Evolutionary conservation across 306 rosid species (phyloP), one percentile per base, ranked within the genome.

Genomic region (Amphicarpaea edgeworthii): DNA sequence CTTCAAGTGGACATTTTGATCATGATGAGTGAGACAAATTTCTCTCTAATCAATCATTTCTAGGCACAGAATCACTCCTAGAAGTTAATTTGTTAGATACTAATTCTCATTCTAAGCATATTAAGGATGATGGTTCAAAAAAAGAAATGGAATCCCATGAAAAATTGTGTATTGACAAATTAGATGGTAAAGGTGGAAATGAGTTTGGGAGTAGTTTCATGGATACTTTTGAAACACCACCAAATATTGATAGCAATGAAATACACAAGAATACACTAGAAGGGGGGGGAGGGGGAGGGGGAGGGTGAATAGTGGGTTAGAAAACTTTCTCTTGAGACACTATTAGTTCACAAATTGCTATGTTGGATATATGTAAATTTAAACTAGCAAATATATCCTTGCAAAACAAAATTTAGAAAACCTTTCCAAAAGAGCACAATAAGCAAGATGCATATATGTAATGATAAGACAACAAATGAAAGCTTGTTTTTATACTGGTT

Each of bases 81-180:
- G 82, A 32, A 47, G 80, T 57, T 41, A 55, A 64, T 70, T 51
- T 70, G 21, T 26, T 76, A 3, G 54, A 75, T 42, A 30, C 72
- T 2, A 65, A 26, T 71, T 47, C 82, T 43, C 58, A 72, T 28
- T 16, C 7, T 51, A 79, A 77, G 60, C 81, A 59, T 55, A 53
- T 83, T 73, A 55, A 70, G 37, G 75, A 58, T 64, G 83, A 69
- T 40, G 34, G 28, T 43, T 65, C 34, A n/a, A 85, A 32, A 49
- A 78, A 86, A 50, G 79, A 71, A 64, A 68, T 68, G 61, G 80
- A 66, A 70, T 28, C 6, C 41, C 71, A 68, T 58, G 88, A 77
- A 54, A 51, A 59, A 10, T 14, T 46, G 30, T 38, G 34, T 12
- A 40, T 19, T 20, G 78, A 72, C 50, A 37, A 73, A 49, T 37